phyloP scores from a whole-genome alignment of 2,329 filamentous ascomycete species.

The Arthrobotrys megalospora region DNA sequence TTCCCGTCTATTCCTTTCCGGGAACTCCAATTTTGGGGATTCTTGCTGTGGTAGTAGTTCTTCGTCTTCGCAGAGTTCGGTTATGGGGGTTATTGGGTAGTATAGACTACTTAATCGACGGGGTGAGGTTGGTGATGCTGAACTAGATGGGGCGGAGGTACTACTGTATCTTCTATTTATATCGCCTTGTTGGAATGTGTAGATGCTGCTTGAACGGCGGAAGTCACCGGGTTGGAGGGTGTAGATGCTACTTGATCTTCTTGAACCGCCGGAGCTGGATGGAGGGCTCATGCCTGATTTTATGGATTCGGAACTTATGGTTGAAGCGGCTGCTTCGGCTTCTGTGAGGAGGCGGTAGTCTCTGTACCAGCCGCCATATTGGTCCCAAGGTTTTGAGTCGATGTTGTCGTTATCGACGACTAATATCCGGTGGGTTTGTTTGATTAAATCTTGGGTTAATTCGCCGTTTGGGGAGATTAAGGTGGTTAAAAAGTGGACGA shows the following conservation, averaged over 20 bases:
- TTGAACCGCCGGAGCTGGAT: neutral
- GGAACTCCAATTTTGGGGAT: neutral
- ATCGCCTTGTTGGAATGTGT: neutral
- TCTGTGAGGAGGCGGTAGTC: conserved; percentile 33
- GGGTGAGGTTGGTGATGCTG: neutral
- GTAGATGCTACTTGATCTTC: conserved; percentile 4
- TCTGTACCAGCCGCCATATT: conserved; percentile 50
- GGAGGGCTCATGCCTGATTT: neutral
- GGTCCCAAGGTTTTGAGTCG: conserved; percentile 33
- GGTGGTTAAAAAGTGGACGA: conserved; percentile 32
- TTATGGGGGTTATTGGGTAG: conserved; percentile 28
- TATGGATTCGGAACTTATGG: conserved; percentile 2
- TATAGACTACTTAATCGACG: neutral
- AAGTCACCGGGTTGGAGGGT: neutral
- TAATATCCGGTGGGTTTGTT: conserved; percentile 46
- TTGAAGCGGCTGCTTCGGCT: neutral
- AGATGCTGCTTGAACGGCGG: conserved; percentile 3
- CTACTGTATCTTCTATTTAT: neutral
- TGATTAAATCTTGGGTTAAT: conserved; percentile 46
- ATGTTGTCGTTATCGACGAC: conserved; percentile 34
- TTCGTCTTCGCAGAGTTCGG: conserved; percentile 20
- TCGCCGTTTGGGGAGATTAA: conserved; percentile 16
- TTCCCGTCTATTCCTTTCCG: neutral
- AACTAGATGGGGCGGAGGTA: neutral
- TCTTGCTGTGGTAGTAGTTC: neutral